Evolutionary conservation across 2,329 filamentous ascomycete species (phyloP), one percentile per base, ranked within the genome.

Genomic region (Coleophoma eucalyptorum): DNA sequence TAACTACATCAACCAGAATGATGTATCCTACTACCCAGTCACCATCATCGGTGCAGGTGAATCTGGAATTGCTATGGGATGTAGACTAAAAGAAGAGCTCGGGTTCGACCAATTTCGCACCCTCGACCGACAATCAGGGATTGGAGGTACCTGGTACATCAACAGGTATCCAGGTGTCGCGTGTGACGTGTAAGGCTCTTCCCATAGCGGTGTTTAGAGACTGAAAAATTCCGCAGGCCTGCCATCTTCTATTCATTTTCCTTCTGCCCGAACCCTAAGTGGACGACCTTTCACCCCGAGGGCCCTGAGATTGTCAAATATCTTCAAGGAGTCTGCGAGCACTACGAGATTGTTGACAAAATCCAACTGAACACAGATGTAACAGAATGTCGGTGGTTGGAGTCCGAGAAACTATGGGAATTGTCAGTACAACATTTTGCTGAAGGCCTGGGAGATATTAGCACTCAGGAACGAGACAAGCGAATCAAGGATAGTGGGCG

Each of bases 31-130:
- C 37, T 61, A 61, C 55, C 66, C 67, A 51, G 70, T 82, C 48
- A 62, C 78, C 46, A 77, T 83, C 50, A 71, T 84, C 37, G 80
- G 81, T 3, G 79, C 79, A 6, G 81, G 80, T 5, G 77, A 79
- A 54, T 80, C 78, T 1, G 81, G 79, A 3, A 79, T 84, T 58
- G 79, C 79, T 5, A 77, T 80, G 72, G 80, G 73, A n/a, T 79
- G 76, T 55, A 71, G 74, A 43, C 58, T 84, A 52, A 81, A 80
- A 56, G 68, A 76, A 43, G 67, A 70, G 35, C 69, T 82, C 12
- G 75, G 74, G 2, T 78, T 77, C 54, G 77, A 81, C 58, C 78
- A 83, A 50, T 83, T 83, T 60, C 69, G 76, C 34, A 73, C 84
- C 53, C 81, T 81, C 53, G 80, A 83, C 2, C 69, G 79, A 33